Evolutionary conservation across 1,284 basidiomycete species (phyloP), one percentile per base, ranked within the genome.

Genomic region (Leccinum pallidistipes): DNA sequence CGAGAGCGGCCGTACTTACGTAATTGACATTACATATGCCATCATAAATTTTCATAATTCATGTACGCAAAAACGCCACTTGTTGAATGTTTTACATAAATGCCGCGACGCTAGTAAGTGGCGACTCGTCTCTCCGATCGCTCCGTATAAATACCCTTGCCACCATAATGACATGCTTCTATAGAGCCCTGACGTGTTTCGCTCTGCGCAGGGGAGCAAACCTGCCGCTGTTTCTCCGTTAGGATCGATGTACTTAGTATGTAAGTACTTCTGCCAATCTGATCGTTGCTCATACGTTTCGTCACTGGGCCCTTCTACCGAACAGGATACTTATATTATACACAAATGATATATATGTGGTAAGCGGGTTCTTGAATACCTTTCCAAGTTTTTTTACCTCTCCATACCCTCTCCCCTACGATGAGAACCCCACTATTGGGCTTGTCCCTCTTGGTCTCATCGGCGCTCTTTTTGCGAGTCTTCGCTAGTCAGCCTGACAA

Each of bases 401-500:
- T 57, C 59, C 31, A 3, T 43, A 31, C 27, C 52, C 51, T 50
- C 27, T 29, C 49, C 49, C 27, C 47, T 54, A 59, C 57, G 6
- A 73, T 76, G 71, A 71, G 43, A 58, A 61, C 58, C 58, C 38
- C 63, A 3, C 27, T 70, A 2, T 27, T 65, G 6, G 58, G 45
- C 24, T 50, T 71, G 7, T 62, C 58, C 34, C 50, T 76, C 9
- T 62, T 56, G 27, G 53, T 73, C 9, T 65, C 53, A 1, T 62
- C 57, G 27, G 49, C 62, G 21, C 60, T 74, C 56, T 61, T 71
- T 50, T 58, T 61, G 3, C 58, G 45, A 4, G 63, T 59, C 50
- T 53, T 64, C 16, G 70, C 68, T 5, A 62, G 65, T 27, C 62
- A 56, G 24, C 66, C 72, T 31, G 24, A 74, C 62, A 83, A 83